phyloP scores from a whole-genome alignment of 1,284 basidiomycete species.

The Trichosporon asahii region DNA sequence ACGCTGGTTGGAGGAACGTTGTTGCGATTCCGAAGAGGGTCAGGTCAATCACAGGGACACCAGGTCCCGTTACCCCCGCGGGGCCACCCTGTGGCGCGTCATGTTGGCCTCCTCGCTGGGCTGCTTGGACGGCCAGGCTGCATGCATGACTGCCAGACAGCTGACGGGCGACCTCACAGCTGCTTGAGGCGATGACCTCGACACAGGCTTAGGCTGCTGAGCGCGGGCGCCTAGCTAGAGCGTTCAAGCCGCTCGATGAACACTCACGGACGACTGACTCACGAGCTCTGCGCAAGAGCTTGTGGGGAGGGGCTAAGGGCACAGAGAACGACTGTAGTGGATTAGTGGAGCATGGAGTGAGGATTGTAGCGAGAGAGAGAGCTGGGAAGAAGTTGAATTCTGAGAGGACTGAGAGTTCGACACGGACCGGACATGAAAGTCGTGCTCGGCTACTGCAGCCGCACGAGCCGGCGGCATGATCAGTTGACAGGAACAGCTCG shows the following conservation, averaged over 20 bases:
- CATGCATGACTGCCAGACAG: too few relatives aligned
- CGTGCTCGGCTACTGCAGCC: neutral
- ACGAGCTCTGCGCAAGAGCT: neutral
- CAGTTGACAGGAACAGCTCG: neutral
- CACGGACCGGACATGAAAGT: neutral
- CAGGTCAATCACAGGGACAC: neutral
- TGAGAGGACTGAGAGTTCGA: neutral
- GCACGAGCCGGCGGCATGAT: conserved; percentile 8
- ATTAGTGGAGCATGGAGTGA: neutral
- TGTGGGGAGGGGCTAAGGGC: neutral
- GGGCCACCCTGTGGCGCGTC: conserved; percentile 3
- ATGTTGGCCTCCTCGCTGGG: neutral
- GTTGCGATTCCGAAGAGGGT: neutral
- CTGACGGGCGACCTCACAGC: neutral
- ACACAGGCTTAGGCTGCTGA: neutral
- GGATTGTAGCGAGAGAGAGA: neutral
- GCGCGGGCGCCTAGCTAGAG: neutral
- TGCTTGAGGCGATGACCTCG: neutral
- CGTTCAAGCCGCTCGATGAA: neutral
- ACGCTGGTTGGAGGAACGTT: neutral
- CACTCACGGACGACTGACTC: neutral
- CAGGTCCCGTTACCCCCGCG: neutral
- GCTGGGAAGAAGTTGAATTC: neutral
- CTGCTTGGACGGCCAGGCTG: neutral
- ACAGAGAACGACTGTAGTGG: neutral